Percentiles rank a stretch among this genome's conserved stretches.
These are phyloP conservation scores for Penicillium hordei DNA, from an alignment of 2,329 filamentous ascomycete species.

Conservation along the genomic window DNA sequence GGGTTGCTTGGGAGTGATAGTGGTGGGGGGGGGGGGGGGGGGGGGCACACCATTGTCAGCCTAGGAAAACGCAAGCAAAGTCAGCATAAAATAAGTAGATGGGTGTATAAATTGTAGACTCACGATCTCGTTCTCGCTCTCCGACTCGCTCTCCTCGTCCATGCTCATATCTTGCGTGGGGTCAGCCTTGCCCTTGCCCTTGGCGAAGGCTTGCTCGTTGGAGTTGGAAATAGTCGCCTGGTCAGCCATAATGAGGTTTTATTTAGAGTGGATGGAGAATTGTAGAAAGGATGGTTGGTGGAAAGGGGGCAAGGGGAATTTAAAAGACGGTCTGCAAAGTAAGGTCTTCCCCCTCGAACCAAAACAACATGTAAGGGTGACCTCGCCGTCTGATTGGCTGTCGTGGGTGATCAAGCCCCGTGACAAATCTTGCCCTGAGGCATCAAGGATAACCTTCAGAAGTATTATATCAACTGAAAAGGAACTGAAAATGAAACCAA, in stretches of 20 bases:
- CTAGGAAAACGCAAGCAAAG: constrained; percentile 15
- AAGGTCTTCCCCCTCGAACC: constrained; percentile 22
- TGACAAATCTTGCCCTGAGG: constrained; percentile 22
- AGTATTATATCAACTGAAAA: not conserved
- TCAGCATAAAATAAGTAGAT: not conserved
- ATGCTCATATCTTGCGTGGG: constrained; percentile 62
- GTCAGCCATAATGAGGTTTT: constrained; percentile 36
- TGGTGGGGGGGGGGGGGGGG: no score
- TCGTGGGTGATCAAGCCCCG: constrained; percentile 7
- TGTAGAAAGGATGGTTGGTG: constrained; percentile 23
- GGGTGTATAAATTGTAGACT: constrained; percentile 11
- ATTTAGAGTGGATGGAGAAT: constrained; percentile 10
- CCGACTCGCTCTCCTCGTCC: constrained; percentile 67
- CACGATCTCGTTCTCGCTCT: constrained; percentile 55
- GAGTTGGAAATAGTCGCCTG: constrained; percentile 40
- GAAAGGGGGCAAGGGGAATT: constrained; percentile 15
- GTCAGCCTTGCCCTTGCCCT: constrained; percentile 81
- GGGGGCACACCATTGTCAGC: constrained; percentile 27
- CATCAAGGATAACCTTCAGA: not conserved
- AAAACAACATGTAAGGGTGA: constrained; percentile 28
- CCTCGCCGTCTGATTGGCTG: constrained; percentile 22
- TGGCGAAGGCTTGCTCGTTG: constrained; percentile 53
- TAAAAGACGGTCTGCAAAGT: constrained; percentile 28
- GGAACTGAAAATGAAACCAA: not conserved
- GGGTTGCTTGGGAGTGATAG: not conserved